Evolutionary conservation across 495 filamentous ascomycete species (phyloP), one percentile per base, ranked within the genome.

Genomic region (Hypoxylon trugodes): DNA sequence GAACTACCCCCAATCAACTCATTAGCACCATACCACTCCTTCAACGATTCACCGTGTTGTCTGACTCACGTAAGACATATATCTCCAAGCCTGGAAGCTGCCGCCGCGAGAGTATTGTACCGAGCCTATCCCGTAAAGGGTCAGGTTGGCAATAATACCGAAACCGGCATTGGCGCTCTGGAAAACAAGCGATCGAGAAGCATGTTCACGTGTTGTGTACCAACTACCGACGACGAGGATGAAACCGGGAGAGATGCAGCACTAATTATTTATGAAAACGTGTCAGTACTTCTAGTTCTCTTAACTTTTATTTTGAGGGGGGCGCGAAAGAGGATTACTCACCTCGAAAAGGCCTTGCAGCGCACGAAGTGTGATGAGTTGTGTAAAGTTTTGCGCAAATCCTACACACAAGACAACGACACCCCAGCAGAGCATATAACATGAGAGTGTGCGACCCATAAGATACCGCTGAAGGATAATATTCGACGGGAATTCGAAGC

Each of bases 81-180:
- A 74, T 21, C 75, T 57, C 75, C 75, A 76, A 3, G 74, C 66
- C 32, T 74, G 63, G 13, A 77, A 71, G 3, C 70, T 64, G 30
- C 68, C 57, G 3, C 68, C 59, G 22, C 69, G 56, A 4, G 47
- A 49, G 18, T 76, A 66, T 4, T 68, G 57, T 2, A 65, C 38
- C 3, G 66, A 65, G n/a, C 75, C 75, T 33, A 77, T 77, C 8
- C 74, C 74, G 58, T 76, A 76, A n/a, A 79, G 62, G 13, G 70
- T 62, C 15, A 71, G 52, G 36, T 74, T 69, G 19, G 69, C 74
- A 18, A 78, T 59, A 33, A 78, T 67, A 28, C 78, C 77, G 45
- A 80, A 71, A 21, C 73, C 60, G 36, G 78, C 79, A 8, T 79
- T 80, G 7, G 78, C 60, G 30, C 74, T 59, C 57, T 79, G 75